Evolutionary conservation across 164 flowering plant species (phyloP).

Genomic region (Tetracentron sinense): DNA sequence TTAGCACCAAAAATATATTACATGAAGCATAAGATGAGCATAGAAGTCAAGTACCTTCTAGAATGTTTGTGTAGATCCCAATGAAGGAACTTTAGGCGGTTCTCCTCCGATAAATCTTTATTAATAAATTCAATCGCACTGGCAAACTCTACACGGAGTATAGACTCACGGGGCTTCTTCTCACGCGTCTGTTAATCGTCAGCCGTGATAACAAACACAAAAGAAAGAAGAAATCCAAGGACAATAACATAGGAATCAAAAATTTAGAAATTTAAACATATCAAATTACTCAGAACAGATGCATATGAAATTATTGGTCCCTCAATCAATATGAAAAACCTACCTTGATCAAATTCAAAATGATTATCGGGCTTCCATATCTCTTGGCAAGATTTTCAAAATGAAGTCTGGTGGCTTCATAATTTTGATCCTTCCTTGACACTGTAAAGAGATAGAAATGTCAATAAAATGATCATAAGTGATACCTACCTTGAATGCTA

Average conservation of each 20-base stretch:
- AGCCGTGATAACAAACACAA: conserved; percentile 3
- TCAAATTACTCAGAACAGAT: not conserved
- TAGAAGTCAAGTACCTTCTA: conserved; percentile 45
- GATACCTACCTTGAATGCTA: not conserved
- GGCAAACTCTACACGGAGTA: conserved; percentile 86
- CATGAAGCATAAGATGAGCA: not conserved
- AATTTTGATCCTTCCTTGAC: conserved; percentile 65
- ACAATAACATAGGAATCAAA: not conserved
- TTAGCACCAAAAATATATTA: not conserved
- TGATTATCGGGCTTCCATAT: conserved; percentile 89
- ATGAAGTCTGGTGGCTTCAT: conserved; percentile 83
- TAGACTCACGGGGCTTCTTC: conserved; percentile 87
- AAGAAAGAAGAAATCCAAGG: not conserved
- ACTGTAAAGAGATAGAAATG: conserved; percentile 42
- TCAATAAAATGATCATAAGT: conserved; percentile 7
- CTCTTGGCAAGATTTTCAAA: conserved; percentile 86
- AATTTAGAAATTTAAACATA: not conserved
- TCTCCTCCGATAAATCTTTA: conserved; percentile 53
- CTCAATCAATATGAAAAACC: conserved; percentile 3
- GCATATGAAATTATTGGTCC: not conserved
- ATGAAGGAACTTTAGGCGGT: conserved; percentile 72
- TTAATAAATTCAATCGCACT: conserved; percentile 75
- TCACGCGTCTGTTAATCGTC: conserved; percentile 58
- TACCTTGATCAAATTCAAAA: conserved; percentile 94
- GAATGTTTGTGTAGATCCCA: conserved; percentile 83